These are phyloP conservation scores for Aspergillus ustus DNA, from an alignment of 2,329 filamentous ascomycete species.

Conservation along the genomic window DNA sequence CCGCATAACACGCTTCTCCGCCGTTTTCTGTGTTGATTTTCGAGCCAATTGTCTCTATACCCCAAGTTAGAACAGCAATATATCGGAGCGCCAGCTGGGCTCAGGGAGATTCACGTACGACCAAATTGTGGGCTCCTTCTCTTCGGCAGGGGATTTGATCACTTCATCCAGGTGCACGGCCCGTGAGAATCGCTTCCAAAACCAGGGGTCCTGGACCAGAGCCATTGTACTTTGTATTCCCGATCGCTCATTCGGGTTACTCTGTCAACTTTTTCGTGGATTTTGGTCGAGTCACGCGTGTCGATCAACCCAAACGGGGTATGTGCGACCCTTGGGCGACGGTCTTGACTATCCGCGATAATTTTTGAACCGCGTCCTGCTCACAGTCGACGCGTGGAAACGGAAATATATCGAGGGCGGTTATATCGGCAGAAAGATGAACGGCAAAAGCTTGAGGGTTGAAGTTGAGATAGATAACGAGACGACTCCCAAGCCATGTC, in stretches of 20 bases:
- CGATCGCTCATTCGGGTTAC: not conserved
- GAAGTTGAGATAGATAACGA: not conserved
- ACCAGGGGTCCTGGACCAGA: constrained; percentile 60
- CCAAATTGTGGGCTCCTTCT: constrained; percentile 24
- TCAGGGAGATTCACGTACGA: constrained; percentile 22
- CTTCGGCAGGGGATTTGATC: constrained; percentile 29
- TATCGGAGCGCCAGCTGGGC: not conserved
- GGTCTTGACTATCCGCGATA: not conserved
- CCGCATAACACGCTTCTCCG: constrained; percentile 53
- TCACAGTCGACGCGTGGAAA: not conserved
- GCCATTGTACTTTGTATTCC: constrained; percentile 43
- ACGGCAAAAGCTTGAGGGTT: not conserved
- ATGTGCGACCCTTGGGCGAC: not conserved
- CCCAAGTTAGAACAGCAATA: not conserved
- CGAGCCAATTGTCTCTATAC: constrained; percentile 59
- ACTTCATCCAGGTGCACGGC: constrained; percentile 63
- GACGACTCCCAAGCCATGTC: not conserved
- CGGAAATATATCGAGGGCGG: not conserved
- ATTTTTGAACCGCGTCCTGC: not conserved
- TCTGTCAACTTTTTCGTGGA: not conserved
- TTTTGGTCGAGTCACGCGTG: not conserved
- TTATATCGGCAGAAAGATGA: not conserved
- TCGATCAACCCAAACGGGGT: not conserved
- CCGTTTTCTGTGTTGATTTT: constrained; percentile 54
- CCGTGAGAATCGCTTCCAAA: constrained; percentile 64